phyloP scores from a whole-genome alignment of 345 rosid species.

The Eucalyptus victrix region DNA sequence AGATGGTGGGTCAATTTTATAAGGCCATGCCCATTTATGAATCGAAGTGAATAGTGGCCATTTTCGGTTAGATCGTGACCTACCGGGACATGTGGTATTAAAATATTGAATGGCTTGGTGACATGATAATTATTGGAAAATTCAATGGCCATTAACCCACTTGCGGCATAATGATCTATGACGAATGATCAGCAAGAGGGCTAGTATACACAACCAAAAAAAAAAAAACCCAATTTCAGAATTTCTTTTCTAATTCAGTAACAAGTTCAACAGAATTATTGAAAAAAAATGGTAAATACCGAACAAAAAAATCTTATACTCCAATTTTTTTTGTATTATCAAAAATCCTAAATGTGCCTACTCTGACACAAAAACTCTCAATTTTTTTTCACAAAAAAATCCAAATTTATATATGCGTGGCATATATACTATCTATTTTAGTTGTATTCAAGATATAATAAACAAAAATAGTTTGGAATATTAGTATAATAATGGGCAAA shows the following conservation, averaged over 20 bases:
- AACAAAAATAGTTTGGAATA: background rate
- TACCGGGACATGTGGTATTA: background rate
- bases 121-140: background rate
- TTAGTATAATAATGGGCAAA: too few relatives aligned
- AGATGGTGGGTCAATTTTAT: background rate
- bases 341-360: background rate
- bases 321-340: background rate
- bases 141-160: background rate
- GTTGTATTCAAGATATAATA: background rate
- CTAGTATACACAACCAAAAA: background rate
- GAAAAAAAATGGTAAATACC: background rate
- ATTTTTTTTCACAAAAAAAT: too few relatives aligned
- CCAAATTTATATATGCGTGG: rapidly evolving
- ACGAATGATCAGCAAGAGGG: background rate
- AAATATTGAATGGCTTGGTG: background rate
- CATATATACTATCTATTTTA: background rate
- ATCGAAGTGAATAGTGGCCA: background rate
- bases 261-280: background rate
- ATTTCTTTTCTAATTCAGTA: background rate
- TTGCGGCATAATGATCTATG: background rate
- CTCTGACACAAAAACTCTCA: too few relatives aligned
- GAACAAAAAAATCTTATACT: background rate
- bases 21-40: background rate
- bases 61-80: background rate
- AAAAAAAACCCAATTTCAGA: background rate